Evolutionary conservation across 176 grass and related monocot genomes (phyloP), one percentile per base, ranked within the genome.

Genomic region (Triticum urartu): DNA sequence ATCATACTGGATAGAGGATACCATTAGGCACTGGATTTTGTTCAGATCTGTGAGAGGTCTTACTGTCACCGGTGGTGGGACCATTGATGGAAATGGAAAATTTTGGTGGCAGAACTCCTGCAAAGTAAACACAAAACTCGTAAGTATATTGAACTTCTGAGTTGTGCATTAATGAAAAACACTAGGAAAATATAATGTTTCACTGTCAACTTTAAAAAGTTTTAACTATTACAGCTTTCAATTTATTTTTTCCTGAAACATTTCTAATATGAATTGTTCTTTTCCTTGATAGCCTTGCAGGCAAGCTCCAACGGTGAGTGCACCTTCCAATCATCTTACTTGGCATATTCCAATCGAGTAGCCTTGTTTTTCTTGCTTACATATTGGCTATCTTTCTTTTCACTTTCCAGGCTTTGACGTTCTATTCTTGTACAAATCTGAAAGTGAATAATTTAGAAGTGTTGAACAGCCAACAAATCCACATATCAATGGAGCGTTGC

Each of bases 51-150:
- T 94, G 2, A 36, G 64, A 0, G 85, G 86, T 52, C 87, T 97
- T 39, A 76, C 75, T 24, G 78, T 97, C 30, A 48, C 73, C 26
- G 91, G 91, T 50, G 89, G 91, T 43, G 94, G 94, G 83, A 79
- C 70, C 3, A 81, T 96, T 11, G 42, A 96, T 60, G 91, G 89
- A 38, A 96, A 93, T 40, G 91, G 94, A 33, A 97, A 94, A 22
- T 74, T 88, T 14, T 97, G 91, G 91, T 97, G 94, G 94, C 71
- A 90, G 45, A 75, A 84, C 26, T 90, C 89, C 11, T 97, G 91
- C 91, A 94, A 90, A 77, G 78, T 78, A 5, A 79, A 92, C 68
- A 43, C 72, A 81, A 85, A 86, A 68, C 83, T 86, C 6, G 94
- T 96, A 72, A 89, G 87, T 20, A 47, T 43, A 80, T 47, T 8